Evolutionary conservation across 2,329 filamentous ascomycete species (phyloP), one percentile per base, ranked within the genome.

Genomic region (Fusarium marasasianum): DNA sequence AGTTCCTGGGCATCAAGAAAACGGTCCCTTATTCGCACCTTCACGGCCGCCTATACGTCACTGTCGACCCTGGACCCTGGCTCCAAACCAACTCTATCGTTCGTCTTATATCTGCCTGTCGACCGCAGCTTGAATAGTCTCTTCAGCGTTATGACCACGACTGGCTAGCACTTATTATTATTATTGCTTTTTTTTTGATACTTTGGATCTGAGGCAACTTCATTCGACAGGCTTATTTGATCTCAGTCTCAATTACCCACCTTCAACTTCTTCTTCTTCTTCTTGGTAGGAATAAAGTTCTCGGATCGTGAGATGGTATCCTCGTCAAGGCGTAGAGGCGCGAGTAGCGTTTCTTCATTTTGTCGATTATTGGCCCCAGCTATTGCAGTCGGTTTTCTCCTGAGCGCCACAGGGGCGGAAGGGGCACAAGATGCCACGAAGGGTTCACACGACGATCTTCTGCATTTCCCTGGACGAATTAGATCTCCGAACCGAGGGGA

Each of bases 381-480:
- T 35, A 55, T 81, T 48, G 63, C 73, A n/a, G 61, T 74, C 56
- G 73, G 76, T 35, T 69, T 71, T 13, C 48, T 77, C 22, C 51
- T 79, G 35, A 73, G 72, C 11, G 67, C 63, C 24, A 66, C 62
- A 6, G 56, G 57, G 15, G 63, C 78, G 18, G 63, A 71, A 55
- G 56, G 70, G 18, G 56, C 71, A 38, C 63, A 74, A 18, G 40
- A 55, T 45, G 53, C 60, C 45, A 66, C 66, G 35, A 72, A 68
- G 53, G 76, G 74, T 59, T 79, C 78, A 76, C 79, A 79, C 43
- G 68, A 75, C 24, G 76, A 78, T 31, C 79, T 79, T 61, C 73
- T 80, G 18, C 74, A 73, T 55, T 66, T 78, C 18, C 74, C 72
- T 31, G 79, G 77, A 31, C 78, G 75, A 51, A 74, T 74, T 62